Evolutionary conservation across 176 grass and related monocot genomes (phyloP).

Genomic region (Musa acuminata): DNA sequence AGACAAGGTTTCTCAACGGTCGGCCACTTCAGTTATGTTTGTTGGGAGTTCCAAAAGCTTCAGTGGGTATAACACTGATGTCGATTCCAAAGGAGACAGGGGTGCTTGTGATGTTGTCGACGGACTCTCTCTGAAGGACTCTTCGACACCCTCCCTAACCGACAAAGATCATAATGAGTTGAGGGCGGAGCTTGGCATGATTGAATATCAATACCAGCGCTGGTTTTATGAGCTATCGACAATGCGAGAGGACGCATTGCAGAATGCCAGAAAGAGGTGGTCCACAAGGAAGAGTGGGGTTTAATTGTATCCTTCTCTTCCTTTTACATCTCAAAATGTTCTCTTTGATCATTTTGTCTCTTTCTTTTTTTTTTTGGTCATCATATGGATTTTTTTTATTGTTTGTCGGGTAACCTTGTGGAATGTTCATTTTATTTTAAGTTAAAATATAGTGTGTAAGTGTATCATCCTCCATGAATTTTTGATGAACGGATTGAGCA

Average conservation of each 20-base stretch:
- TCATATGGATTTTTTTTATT: no score
- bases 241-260: constrained; percentile 42
- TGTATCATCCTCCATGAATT: no score
- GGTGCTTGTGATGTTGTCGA: constrained; percentile 13
- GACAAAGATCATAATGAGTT: constrained; percentile 36
- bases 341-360: no score
- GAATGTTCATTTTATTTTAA: no score
- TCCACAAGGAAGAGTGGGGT: constrained; percentile 20
- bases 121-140: constrained; percentile 14
- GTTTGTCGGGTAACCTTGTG: no score
- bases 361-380: no score
- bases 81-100: constrained; percentile 27
- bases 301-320: not conserved
- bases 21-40: constrained; percentile 27
- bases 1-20: constrained; percentile 35
- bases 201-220: constrained; percentile 52
- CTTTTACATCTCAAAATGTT: not conserved
- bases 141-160: constrained; percentile 19
- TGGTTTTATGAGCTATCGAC: constrained; percentile 55
- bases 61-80: constrained; percentile 26
- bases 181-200: constrained; percentile 44
- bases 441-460: no score
- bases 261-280: constrained; percentile 50
- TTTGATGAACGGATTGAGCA: no score
- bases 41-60: constrained; percentile 39